Conservation (phyloP, 2,329 filamentous ascomycete species). For the Microdochium paspali region DNA sequence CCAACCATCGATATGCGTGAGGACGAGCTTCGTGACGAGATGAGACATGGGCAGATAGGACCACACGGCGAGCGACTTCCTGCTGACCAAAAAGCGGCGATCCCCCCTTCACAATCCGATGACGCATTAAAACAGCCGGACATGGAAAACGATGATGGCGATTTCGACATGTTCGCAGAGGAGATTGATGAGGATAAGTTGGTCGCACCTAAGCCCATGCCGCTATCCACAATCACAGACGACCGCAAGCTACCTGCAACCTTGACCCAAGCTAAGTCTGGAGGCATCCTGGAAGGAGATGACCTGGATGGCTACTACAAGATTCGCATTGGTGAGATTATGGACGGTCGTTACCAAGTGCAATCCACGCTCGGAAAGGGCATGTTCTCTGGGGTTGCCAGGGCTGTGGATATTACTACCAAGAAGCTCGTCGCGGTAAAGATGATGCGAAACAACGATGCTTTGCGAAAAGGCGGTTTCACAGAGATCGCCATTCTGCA, state of each 20-base stretch:
- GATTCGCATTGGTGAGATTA: constrained; percentile 80
- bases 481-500: constrained; percentile 92
- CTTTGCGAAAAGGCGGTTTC: constrained; percentile 80
- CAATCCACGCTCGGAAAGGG: constrained; percentile 82
- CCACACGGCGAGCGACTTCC: constrained; percentile 50
- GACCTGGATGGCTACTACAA: constrained; percentile 96
- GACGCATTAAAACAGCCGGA: constrained; percentile 33
- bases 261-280: constrained; percentile 42
- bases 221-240: constrained; percentile 27
- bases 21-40: constrained; percentile 53
- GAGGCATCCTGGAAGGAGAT: constrained; percentile 82
- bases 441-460: constrained; percentile 94
- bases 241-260: constrained; percentile 37
- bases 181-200: constrained; percentile 63
- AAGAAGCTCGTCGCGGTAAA: constrained; percentile 86
- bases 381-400: constrained; percentile 94
- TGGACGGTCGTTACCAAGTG: constrained; percentile 84
- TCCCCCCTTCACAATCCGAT: constrained; percentile 21
- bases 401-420: constrained; percentile 68
- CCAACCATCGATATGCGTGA: constrained; percentile 69
- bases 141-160: constrained; percentile 53
- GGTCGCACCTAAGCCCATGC: constrained; percentile 36
- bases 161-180: constrained; percentile 84
- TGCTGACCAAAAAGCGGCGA: constrained; percentile 18
- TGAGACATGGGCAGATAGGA: constrained; percentile 38